Evolutionary conservation across 495 filamentous ascomycete genomes (phyloP).

Genomic region (Apiosordaria backusii): DNA sequence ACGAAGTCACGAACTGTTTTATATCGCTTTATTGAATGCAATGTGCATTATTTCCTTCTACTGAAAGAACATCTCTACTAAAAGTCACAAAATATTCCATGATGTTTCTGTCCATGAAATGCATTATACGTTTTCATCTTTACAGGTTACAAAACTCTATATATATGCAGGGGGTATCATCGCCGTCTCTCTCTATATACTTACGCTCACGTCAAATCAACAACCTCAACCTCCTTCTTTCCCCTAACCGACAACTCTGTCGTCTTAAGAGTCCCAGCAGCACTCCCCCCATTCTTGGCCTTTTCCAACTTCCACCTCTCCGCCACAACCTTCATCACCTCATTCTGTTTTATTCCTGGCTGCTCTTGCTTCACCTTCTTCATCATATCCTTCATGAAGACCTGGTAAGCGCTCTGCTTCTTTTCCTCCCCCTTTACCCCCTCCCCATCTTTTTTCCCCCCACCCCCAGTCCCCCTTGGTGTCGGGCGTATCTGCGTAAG

Average conservation of each 20-base stretch:
- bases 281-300: constrained; percentile 12
- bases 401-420: constrained; percentile 56
- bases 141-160: not conserved
- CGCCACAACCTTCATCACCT: constrained; percentile 60
- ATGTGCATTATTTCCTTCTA: no score
- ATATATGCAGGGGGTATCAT: not conserved
- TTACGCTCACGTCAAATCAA: not conserved
- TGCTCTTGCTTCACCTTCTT: constrained; percentile 50
- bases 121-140: not conserved
- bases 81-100: no score
- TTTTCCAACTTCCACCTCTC: constrained; percentile 41
- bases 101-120: no score
- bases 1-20: no score
- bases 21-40: no score
- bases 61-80: no score
- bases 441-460: not conserved
- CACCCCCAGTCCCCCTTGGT: constrained; percentile 48
- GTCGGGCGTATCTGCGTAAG: constrained; percentile 77
- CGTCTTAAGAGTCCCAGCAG: not conserved
- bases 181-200: not conserved
- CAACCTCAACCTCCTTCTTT: not conserved
- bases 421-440: not conserved
- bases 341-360: constrained; percentile 53
- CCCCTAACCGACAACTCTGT: constrained; percentile 10
- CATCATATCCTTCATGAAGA: constrained; percentile 66